A percentile compares a stretch with the other conserved stretches of the same genome.
phyloP scores from a whole-genome alignment of 345 rosid species.

The Combretum micranthum region DNA sequence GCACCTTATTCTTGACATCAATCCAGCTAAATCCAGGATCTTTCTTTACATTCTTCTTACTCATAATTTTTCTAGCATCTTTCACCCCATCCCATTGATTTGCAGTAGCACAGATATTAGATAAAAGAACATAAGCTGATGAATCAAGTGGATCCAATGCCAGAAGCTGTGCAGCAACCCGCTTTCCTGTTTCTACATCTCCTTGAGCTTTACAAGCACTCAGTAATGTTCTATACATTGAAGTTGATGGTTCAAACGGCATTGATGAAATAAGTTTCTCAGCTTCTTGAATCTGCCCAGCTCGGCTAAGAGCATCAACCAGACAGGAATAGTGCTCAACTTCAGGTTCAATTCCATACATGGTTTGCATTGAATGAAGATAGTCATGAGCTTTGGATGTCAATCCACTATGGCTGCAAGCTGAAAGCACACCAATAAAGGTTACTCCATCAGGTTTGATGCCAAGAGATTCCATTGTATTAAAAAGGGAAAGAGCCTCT shows the following conservation, averaged over 20 bases:
- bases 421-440: conserved; percentile 44
- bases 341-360: conserved; percentile 47
- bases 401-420: conserved; percentile 49
- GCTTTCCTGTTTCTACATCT: conserved; percentile 40
- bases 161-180: conserved; percentile 36
- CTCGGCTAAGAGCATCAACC: conserved; percentile 58
- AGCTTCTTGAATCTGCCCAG: conserved; percentile 47
- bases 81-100: conserved; percentile 41
- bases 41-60: conserved; percentile 38
- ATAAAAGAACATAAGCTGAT: conserved; percentile 44
- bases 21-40: conserved; percentile 68
- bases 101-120: conserved; percentile 49
- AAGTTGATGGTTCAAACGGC: conserved; percentile 49
- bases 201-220: conserved; percentile 53
- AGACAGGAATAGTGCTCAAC: conserved; percentile 55
- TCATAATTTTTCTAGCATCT: conserved; percentile 35
- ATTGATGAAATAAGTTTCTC: conserved; percentile 38
- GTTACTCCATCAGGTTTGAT: conserved; percentile 41
- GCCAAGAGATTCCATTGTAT: conserved; percentile 28
- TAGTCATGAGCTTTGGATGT: conserved; percentile 38
- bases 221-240: conserved; percentile 46
- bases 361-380: conserved; percentile 32
- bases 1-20: conserved; percentile 39
- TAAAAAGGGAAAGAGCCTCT: conserved; percentile 42
- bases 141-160: conserved; percentile 50